Evolutionary conservation across 495 filamentous ascomycete genomes (phyloP).

Genomic region (Penicillium silybi): DNA sequence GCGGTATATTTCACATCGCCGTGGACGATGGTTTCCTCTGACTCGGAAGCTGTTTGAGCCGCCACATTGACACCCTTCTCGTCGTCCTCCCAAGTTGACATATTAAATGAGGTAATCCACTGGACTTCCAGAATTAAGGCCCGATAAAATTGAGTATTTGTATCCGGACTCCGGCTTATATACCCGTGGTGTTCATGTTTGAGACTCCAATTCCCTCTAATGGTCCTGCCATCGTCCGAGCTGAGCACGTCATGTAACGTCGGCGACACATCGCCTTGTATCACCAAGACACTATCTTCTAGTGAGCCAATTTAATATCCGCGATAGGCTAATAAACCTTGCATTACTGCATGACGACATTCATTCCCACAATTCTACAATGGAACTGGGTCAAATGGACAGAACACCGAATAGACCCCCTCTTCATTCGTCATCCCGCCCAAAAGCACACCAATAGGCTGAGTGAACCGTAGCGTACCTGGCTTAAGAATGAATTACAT

Average conservation of each 20-base stretch:
- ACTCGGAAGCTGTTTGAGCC: background rate
- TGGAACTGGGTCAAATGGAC: background rate
- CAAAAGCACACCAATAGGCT: background rate
- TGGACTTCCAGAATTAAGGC: background rate
- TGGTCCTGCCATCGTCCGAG: background rate
- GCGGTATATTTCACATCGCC: constrained; percentile 48
- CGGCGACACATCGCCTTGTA: background rate
- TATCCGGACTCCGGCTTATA: background rate
- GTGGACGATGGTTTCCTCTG: constrained; percentile 10
- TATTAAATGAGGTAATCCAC: background rate
- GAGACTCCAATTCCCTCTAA: background rate
- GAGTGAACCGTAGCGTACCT: no score
- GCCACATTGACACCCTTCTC: background rate
- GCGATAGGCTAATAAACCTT: background rate
- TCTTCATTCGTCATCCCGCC: background rate
- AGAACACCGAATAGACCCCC: background rate
- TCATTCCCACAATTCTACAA: background rate
- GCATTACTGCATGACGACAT: background rate
- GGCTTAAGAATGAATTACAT: no score
- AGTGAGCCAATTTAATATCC: background rate
- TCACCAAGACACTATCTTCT: background rate
- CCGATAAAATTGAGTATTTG: no score
- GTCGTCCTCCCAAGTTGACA: constrained; percentile 3
- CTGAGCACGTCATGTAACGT: constrained; percentile 9
- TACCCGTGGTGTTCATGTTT: background rate